phyloP scores from a whole-genome alignment of 1,139 yeast species.

The Arxiozyma heterogenica region DNA sequence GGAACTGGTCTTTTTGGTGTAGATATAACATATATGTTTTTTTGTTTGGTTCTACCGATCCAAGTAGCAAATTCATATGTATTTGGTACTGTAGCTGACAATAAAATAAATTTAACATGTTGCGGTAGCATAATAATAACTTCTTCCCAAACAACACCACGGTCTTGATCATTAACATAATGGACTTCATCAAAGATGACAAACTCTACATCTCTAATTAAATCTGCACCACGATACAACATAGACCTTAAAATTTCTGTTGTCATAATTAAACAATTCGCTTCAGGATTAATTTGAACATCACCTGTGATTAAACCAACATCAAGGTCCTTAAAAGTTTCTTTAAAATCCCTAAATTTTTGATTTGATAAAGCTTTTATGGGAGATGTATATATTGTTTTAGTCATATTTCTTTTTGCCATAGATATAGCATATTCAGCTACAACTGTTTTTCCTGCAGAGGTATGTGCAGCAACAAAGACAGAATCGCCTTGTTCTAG shows the following conservation, averaged over 20 bases:
- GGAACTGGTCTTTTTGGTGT: slow-evolving; percentile 97
- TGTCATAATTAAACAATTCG: slow-evolving; percentile 94
- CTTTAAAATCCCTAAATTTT: slow-evolving; percentile 84
- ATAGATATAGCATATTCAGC: slow-evolving; percentile 93
- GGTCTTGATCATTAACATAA: slow-evolving; percentile 89
- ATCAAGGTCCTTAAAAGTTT: slow-evolving; percentile 68
- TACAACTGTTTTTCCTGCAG: slow-evolving; percentile 89
- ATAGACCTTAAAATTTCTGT: slow-evolving; percentile 91
- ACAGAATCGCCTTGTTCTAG: slow-evolving; percentile 96
- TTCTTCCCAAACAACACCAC: slow-evolving; percentile 99
- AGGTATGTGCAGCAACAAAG: slow-evolving; percentile 95
- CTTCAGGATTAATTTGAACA: slow-evolving; percentile 95
- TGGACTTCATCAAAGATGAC: slow-evolving; percentile 97
- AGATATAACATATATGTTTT: slow-evolving; percentile 89
- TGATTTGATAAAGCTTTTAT: slow-evolving; percentile 89
- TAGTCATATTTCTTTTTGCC: slow-evolving; percentile 84
- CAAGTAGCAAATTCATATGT: slow-evolving; percentile 97
- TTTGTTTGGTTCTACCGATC: slow-evolving; percentile 95
- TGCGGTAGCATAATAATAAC: slow-evolving; percentile 95
- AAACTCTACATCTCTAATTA: slow-evolving; percentile 93
- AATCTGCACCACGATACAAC: slow-evolving; percentile 94
- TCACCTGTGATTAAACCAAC: slow-evolving; percentile 97
- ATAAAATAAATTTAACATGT: slow-evolving; percentile 76
- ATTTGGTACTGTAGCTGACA: slow-evolving; percentile 96
- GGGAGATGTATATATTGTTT: slow-evolving; percentile 88